Evolutionary conservation across 202 grass and related monocot species (phyloP).

Genomic region (Setaria viridis): DNA sequence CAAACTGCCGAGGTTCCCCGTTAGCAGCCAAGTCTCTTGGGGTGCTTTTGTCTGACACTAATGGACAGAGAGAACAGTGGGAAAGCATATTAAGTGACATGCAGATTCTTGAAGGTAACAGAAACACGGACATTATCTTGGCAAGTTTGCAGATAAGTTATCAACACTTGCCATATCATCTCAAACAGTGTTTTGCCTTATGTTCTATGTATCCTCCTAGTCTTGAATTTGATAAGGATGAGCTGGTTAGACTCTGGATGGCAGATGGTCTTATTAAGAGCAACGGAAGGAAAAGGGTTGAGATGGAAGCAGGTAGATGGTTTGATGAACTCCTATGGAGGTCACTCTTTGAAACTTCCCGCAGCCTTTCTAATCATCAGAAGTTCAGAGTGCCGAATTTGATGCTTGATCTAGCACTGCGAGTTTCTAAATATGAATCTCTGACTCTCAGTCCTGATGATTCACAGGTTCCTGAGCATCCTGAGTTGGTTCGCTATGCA

Average conservation of each 20-base stretch:
- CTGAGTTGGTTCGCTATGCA: constrained; percentile 48
- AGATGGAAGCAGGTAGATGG: constrained; percentile 43
- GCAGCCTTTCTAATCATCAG: not conserved
- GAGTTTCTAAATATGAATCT: constrained; percentile 54
- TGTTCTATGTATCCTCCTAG: constrained; percentile 60
- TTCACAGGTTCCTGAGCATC: not conserved
- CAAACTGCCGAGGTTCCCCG: constrained; percentile 56
- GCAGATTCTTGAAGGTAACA: constrained; percentile 50
- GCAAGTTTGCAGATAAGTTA: constrained; percentile 65
- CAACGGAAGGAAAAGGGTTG: constrained; percentile 11
- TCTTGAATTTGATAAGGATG: constrained; percentile 58
- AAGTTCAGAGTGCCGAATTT: constrained; percentile 62
- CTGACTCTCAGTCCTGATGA: not conserved
- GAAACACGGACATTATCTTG: constrained; percentile 36
- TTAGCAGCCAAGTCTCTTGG: constrained; percentile 66
- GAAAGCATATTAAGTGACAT: constrained; percentile 51
- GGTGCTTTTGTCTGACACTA: constrained; percentile 42
- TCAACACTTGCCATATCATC: constrained; percentile 63
- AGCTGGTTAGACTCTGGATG: constrained; percentile 62
- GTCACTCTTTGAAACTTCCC: constrained; percentile 55
- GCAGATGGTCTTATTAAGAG: constrained; percentile 54
- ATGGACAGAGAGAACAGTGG: constrained; percentile 54
- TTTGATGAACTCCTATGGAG: constrained; percentile 61
- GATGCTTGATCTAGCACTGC: constrained; percentile 58
- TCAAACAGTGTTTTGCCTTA: constrained; percentile 68